A percentile compares a stretch with the other conserved stretches of the same genome.
Conservation (phyloP, 75 land plant genomes). For the Selaginella moellendorffii region DNA sequence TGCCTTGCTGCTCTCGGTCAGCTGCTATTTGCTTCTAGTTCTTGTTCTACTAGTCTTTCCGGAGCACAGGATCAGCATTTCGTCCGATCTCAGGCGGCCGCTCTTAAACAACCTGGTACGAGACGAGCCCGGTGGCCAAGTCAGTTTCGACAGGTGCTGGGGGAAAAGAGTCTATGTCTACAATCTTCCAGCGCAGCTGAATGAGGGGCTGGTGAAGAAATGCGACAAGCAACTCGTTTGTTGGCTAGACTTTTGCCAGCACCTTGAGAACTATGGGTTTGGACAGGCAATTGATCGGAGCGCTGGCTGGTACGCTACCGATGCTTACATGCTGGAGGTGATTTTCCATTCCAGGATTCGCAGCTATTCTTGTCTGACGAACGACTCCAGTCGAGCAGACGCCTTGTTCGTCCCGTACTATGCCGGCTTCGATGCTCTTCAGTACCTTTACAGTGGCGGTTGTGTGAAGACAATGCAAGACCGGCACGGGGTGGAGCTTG, state of each 20-base stretch:
- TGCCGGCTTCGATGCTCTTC: conserved; percentile 40
- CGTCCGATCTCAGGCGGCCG: no score
- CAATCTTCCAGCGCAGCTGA: not conserved
- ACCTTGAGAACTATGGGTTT: conserved; percentile 42
- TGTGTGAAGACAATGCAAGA: conserved; percentile 13
- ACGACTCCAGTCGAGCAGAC: conserved; percentile 29
- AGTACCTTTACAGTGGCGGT: conserved; percentile 37
- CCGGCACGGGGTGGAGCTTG: not conserved
- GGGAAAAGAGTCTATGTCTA: not conserved
- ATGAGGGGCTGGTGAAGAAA: not conserved
- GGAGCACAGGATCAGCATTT: no score
- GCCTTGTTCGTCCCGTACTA: conserved; percentile 72
- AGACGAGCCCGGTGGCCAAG: no score
- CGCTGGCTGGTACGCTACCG: conserved; percentile 21
- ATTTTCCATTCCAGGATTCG: conserved; percentile 45
- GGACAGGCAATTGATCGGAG: conserved; percentile 14
- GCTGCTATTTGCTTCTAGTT: no score
- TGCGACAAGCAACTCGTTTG: not conserved
- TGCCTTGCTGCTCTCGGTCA: no score
- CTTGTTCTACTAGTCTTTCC: no score
- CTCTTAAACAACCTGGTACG: no score
- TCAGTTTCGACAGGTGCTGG: not conserved
- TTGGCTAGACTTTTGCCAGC: conserved; percentile 38
- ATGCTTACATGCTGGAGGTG: conserved; percentile 38
- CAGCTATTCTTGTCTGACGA: conserved; percentile 49